These are phyloP conservation scores for Rhizopogon vinicolor DNA, from an alignment of 768 basidiomycete species.

Conservation along the genomic window DNA sequence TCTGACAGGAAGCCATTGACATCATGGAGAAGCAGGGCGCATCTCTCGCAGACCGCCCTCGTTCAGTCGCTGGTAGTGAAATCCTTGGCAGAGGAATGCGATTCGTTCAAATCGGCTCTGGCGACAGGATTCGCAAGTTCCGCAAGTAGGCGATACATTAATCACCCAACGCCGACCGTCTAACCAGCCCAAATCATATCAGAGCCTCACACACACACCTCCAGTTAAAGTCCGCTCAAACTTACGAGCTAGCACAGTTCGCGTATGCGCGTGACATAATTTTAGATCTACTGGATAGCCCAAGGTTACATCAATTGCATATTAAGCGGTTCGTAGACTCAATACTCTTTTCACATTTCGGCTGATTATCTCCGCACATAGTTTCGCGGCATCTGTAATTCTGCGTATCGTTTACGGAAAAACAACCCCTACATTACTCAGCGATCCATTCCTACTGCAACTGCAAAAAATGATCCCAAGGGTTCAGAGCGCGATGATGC, in stretches of 20 bases:
- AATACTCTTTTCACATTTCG: conserved; percentile 9
- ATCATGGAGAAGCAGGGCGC: conserved; percentile 59
- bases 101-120: conserved; percentile 44
- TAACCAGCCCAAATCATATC: neutral
- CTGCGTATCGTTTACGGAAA: conserved; percentile 26
- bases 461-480: conserved; percentile 26
- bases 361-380: neutral
- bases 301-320: conserved; percentile 19
- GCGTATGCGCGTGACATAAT: conserved; percentile 23
- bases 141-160: conserved; percentile 32
- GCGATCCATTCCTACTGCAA: conserved; percentile 18
- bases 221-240: conserved; percentile 41
- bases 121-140: conserved; percentile 56
- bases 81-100: conserved; percentile 57
- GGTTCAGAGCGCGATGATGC: conserved; percentile 25
- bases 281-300: conserved; percentile 17
- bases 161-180: neutral
- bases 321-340: conserved; percentile 31
- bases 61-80: conserved; percentile 49
- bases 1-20: conserved; percentile 38
- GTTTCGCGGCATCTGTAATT: conserved; percentile 22
- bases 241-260: conserved; percentile 44
- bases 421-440: conserved; percentile 9
- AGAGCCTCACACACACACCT: conserved; percentile 53
- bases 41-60: conserved; percentile 44